Evolutionary conservation across 2,329 filamentous ascomycete species (phyloP).

Genomic region (Fusarium sp.): DNA sequence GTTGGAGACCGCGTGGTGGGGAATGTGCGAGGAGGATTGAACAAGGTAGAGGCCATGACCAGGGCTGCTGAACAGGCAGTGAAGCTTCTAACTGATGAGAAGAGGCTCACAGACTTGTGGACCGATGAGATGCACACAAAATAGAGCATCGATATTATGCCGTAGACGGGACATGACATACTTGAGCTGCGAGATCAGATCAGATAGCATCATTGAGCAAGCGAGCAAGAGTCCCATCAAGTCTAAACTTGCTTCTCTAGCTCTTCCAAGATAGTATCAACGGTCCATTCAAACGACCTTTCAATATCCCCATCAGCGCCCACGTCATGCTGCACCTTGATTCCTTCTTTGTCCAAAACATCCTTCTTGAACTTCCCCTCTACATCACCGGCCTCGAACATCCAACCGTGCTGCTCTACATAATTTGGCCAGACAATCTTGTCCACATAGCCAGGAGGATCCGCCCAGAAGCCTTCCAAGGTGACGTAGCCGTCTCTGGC

Average conservation of each 20-base stretch:
- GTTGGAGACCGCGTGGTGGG: constrained; percentile 59
- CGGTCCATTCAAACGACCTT: constrained; percentile 72
- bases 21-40: constrained; percentile 56
- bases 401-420: constrained; percentile 78
- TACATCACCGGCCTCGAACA: constrained; percentile 77
- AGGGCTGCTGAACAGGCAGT: constrained; percentile 65
- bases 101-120: not conserved
- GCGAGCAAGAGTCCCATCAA: not conserved
- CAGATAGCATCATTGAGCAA: not conserved
- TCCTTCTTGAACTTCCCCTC: constrained; percentile 62
- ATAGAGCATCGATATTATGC: not conserved
- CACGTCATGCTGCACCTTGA: constrained; percentile 58
- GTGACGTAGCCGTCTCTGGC: constrained; percentile 81
- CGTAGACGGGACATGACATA: not conserved
- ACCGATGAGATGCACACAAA: constrained; percentile 4
- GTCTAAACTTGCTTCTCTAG: constrained; percentile 47
- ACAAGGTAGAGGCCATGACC: constrained; percentile 62
- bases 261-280: constrained; percentile 65
- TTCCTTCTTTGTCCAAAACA: constrained; percentile 55
- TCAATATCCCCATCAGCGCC: constrained; percentile 66
- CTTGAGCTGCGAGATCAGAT: not conserved
- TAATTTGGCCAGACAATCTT: constrained; percentile 97
- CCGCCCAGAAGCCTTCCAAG: constrained; percentile 90
- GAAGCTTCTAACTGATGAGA: constrained; percentile 44
- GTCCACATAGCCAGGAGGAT: constrained; percentile 94